A percentile compares a stretch with the other conserved stretches of the same genome.
Evolutionary conservation across 495 filamentous ascomycete species (phyloP).

Genomic region (Talaromyces trachyspermus): DNA sequence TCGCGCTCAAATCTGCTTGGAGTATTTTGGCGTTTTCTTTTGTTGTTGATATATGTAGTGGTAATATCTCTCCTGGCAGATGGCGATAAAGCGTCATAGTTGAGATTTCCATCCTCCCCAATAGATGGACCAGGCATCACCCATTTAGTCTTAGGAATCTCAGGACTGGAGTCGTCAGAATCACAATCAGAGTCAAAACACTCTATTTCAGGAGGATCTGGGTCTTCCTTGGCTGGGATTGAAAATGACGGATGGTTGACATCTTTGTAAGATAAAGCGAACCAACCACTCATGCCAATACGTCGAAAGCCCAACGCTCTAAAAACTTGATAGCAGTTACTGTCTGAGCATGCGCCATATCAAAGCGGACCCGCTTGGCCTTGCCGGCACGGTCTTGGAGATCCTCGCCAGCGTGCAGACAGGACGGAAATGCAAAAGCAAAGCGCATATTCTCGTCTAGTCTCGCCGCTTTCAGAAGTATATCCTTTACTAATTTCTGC

Average conservation of each 20-base stretch:
- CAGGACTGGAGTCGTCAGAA: neutral
- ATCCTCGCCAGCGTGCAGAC: neutral
- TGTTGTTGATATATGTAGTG: conserved; percentile 1
- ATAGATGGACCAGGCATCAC: neutral
- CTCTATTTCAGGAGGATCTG: neutral
- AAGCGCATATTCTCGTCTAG: neutral
- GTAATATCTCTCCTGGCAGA: neutral
- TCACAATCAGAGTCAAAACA: neutral
- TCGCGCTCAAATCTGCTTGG: neutral
- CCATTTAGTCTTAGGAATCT: neutral
- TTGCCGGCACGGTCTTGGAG: neutral
- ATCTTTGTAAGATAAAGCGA: neutral
- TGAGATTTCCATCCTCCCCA: neutral
- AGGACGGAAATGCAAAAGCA: neutral
- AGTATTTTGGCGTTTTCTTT: neutral
- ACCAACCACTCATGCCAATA: neutral
- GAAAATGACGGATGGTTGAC: neutral
- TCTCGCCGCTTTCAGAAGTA: neutral
- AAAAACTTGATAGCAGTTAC: neutral
- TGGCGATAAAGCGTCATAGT: neutral
- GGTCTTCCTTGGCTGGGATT: neutral
- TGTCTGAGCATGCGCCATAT: neutral
- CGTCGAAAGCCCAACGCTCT: conserved; percentile 3
- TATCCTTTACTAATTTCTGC: neutral
- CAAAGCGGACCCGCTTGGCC: neutral